phyloP scores from a whole-genome alignment of 2,329 filamentous ascomycete species.

The Trichoderma aggressivum region DNA sequence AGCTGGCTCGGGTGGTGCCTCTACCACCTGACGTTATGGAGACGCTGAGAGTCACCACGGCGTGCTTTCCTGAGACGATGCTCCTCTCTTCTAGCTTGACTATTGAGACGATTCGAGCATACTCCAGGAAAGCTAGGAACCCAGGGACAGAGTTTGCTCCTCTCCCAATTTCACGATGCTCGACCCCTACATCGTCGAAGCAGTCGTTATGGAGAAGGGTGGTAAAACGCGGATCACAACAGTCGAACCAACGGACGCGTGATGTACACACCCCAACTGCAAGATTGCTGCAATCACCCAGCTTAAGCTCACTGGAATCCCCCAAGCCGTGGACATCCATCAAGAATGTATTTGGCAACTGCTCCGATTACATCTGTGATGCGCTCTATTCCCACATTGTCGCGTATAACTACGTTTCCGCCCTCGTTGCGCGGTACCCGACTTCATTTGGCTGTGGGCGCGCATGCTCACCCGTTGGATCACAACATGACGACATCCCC shows the following conservation, averaged over 20 bases:
- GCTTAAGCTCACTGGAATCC: conserved; percentile 20
- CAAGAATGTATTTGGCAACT: conserved; percentile 50
- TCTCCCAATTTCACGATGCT: conserved; percentile 22
- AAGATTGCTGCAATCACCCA: conserved; percentile 19
- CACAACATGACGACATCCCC: conserved; percentile 39
- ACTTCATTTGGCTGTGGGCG: conserved; percentile 17
- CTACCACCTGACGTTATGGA: conserved; percentile 53
- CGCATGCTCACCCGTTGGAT: conserved; percentile 23
- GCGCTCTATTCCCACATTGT: conserved; percentile 58
- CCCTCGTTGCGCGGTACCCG: conserved; percentile 29
- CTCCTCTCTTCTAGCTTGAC: conserved; percentile 53
- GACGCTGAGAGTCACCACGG: conserved; percentile 50
- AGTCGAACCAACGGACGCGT: not conserved
- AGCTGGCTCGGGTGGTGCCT: conserved; percentile 41
- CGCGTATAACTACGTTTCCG: conserved; percentile 55
- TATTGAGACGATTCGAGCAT: conserved; percentile 55
- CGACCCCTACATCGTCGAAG: conserved; percentile 22
- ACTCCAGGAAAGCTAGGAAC: conserved; percentile 52
- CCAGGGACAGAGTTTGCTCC: conserved; percentile 28
- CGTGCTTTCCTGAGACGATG: conserved; percentile 59
- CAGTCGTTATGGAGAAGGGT: conserved; percentile 39
- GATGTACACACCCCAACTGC: conserved; percentile 10
- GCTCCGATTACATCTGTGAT: conserved; percentile 54
- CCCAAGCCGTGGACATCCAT: conserved; percentile 44
- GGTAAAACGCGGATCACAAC: conserved; percentile 22